Evolutionary conservation across 139 green algal genomes (phyloP).

Genomic region (Tetraselmis striata): DNA sequence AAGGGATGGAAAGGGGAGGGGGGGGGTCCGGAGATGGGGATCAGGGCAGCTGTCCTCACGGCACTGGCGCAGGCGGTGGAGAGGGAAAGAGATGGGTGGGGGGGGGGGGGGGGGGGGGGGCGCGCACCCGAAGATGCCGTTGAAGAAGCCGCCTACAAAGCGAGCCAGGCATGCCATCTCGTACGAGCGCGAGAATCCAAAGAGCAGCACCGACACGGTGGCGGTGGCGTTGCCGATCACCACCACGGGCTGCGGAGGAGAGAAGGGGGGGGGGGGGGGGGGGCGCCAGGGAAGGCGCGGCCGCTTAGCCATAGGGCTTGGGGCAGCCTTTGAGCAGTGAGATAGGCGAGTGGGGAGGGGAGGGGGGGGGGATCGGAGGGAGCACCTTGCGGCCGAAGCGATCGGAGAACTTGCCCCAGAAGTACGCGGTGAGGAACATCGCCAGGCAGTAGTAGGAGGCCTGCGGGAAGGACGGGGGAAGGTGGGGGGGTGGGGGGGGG

Average conservation of each 20-base stretch:
- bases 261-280: too few relatives aligned
- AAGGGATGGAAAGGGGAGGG: neutral
- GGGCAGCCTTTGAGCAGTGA: too few relatives aligned
- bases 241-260: constrained; percentile 43
- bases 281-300: neutral
- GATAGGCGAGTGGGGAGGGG: too few relatives aligned
- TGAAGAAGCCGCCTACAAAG: constrained; percentile 46
- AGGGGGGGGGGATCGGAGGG: too few relatives aligned
- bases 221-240: constrained; percentile 45
- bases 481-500: neutral
- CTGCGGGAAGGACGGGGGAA: constrained; percentile 14
- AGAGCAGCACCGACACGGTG: constrained; percentile 38
- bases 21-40: neutral
- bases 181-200: constrained; percentile 43
- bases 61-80: neutral
- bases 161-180: constrained; percentile 27
- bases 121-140: constrained; percentile 50
- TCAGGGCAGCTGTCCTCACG: too few relatives aligned
- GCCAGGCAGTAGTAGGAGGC: constrained; percentile 43
- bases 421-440: constrained; percentile 42
- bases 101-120: neutral
- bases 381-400: constrained; percentile 46
- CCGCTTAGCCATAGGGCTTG: neutral
- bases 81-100: neutral
- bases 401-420: constrained; percentile 42